Base-by-base conservation (phyloP, 345 rosid genomes). In the Carallia brachiata region DNA sequence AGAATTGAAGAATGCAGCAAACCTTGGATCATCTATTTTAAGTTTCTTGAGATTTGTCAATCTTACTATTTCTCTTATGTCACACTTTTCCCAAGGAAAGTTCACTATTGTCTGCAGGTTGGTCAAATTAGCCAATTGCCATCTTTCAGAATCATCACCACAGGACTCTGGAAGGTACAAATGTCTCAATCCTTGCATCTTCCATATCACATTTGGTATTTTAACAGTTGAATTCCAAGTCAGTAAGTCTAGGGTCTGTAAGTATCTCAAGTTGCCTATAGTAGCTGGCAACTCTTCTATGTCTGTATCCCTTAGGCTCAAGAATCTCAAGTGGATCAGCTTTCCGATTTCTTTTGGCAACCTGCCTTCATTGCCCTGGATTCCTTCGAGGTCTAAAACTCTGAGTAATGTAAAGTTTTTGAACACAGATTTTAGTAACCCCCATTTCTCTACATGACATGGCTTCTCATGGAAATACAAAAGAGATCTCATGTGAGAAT, bases 321-420 rank as follows among this genome's bases (percentile, higher is more conserved):
- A 63, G 66, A 70, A 79, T 63, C 76, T 76, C 55, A 82, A 67
- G 32, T 78, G 85, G 16, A 81, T 75, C 57, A 87, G 78, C 4
- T 66, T 60, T 0, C 87, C 80, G 5, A 81, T 69, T 17, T 9
- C 72, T 56, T 62, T 55, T 0, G 75, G 81, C 18, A 83, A n/a
- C 23, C 44, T 74, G 4, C 75, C 76, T 32, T 18, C 47, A 1
- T 3, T 0, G 7, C 48, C 3, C 4, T 13, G 7, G 17, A 52
- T 63, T 10, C 60, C 36, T 15, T 69, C 80, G 1, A 83, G 66
- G 56, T 81, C 74, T 8, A 84, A 30, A 9, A 83, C 73, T 60
- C 83, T 76, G 5, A 87, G 58, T 34, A 77, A 34, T 7, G 55
- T 60, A 27, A 70, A 62, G 31, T 39, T 36, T 1, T 12, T 36